Base-by-base conservation (phyloP, 306 rosid genomes). In the Vachellia pachyceras region DNA sequence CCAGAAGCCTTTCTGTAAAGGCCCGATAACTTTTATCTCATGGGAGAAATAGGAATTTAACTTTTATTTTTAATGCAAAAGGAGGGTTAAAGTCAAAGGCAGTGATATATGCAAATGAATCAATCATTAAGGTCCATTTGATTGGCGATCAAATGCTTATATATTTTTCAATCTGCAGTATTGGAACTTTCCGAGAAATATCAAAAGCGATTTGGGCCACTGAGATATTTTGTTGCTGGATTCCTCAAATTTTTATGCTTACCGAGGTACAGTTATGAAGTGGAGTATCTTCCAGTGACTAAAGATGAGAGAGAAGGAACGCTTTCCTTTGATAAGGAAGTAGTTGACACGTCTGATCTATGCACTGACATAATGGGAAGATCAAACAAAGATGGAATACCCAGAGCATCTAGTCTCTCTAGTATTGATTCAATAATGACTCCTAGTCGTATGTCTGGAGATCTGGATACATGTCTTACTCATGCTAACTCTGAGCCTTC, bases 361-460 rank as follows among this genome's bases (percentile, higher is more conserved):
- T 89, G 88, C 91, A 86, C 90, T 40, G 98, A 95, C 81, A 84
- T 93, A 81, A 91, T 95, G 98, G 85, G 86, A 78, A 93, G 97
- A 90, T 88, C 98, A 33, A 93, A 84, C 86, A 86, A 87, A 68
- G 99, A 95, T 69, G 97, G 96, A 73, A 89, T 95, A 73, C 99
- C 99, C 7, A 86, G 99, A 82, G 99, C 99, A 72, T 95, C 98
- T 78, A 95, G 99, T 89, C 89, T 95, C 79, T 95, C 99, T n/a
- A 95, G 99, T 83, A 95, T 95, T 15, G 99, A 95, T 84, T 95
- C 98, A 72, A 93, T 95, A 76, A 91, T 95, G 96, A 95, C 99
- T 67, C 99, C 99, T 9, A 91, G 94, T 85, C 93, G 89, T 82
- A 84, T 93, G 88, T 95, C 99, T 49, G 98, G 94, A 46, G 98